Evolutionary conservation across 352 stramenopile genomes (phyloP), one percentile per base, ranked within the genome.

Genomic region (Plasmopara muralis): DNA sequence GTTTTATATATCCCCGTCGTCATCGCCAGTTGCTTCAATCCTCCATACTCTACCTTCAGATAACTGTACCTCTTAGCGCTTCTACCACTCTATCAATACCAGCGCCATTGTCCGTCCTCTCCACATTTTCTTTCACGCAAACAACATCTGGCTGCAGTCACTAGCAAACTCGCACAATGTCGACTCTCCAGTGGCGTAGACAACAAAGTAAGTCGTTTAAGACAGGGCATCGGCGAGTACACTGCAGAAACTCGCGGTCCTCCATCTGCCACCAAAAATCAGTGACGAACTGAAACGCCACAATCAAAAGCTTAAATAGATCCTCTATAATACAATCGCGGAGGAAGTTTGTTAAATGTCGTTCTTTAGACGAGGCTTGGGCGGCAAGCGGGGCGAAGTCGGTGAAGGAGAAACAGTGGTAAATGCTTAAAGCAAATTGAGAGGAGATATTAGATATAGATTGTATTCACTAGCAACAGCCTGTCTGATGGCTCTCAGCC

Each of bases 21-120:
- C 20, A 74, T 44, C 15, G 61, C 58, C 13, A 78, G 25, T 38
- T 78, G 60, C 8, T 72, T 70, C 1, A 78, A 50, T n/a, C 68
- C 68, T 4, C 68, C 68, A n/a, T 43, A 59, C 15, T 47, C 55
- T 2, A 63, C 60, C 28, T 71, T 71, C 18, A 49, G n/a, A 30
- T 62, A 35, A 78, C 50, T 15, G 66, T 57, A 16, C 34, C n/a
- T n/a, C 60, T 66, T 8, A 75, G 6, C 12, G 61, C 62, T 2
- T 52, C 18, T 47, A 72, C 62, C 10, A 78, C n/a, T 37, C 7
- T n/a, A 9, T 34, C 34, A 39, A 55, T 41, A 8, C 34, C 43
- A 16, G 31, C 25, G 9, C 57, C 55, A 47, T 56, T 48, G 9
- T 56, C 47, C 37, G 34, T 65, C 12, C 8, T 25, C 5, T 9